Base-by-base conservation (phyloP, 2,329 filamentous ascomycete species). In the Ophiostoma quercus region DNA sequence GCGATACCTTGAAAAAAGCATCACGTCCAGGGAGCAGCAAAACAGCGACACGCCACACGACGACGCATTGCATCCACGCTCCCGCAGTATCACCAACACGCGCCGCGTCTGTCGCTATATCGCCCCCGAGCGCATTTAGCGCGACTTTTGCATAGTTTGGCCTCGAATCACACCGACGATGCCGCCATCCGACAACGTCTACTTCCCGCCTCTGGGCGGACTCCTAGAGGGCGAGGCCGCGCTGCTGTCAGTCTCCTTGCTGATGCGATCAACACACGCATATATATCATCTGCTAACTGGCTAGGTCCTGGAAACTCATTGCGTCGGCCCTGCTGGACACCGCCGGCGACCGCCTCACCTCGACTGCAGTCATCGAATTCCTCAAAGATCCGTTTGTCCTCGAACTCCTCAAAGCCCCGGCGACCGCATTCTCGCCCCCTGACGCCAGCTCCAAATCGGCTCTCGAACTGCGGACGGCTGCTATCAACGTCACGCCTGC, bases 121-220 rank as follows among this genome's bases (percentile, higher is more conserved):
- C n/a, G 34, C 22, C 32, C 47, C 34, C 16, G 22, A 54, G 66
- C 65, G 29, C 51, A n/a, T 7, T 51, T 16, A 11, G 37, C 47
- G 32, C 63, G 25, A 67, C 69, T 25, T 66, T 71, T 70, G 9
- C 29, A 32, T 67, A 11, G 47, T n/a, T 32, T 47, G 8, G 39
- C 47, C 2, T 54, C 25, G 9, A 41, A 32, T 2, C 25, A n/a
- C 47, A 67, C 16, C 39, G 92, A 93, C 92, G 90, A 90, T 88
- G 82, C 85, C 88, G 80, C 82, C 87, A 77, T 85, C 87, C 77
- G 89, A 90, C 81, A 82, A 83, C 77, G 84, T 86, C 78, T 95
- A 94, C 82, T 91, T 96, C 77, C 92, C 94, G 77, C 88, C 92
- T 77, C 84, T 97, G 80, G 90, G 92, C 80, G 88, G 91, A 78